Evolutionary conservation across 768 basidiomycete species (phyloP).

Genomic region (Lactifluus pinguis): DNA sequence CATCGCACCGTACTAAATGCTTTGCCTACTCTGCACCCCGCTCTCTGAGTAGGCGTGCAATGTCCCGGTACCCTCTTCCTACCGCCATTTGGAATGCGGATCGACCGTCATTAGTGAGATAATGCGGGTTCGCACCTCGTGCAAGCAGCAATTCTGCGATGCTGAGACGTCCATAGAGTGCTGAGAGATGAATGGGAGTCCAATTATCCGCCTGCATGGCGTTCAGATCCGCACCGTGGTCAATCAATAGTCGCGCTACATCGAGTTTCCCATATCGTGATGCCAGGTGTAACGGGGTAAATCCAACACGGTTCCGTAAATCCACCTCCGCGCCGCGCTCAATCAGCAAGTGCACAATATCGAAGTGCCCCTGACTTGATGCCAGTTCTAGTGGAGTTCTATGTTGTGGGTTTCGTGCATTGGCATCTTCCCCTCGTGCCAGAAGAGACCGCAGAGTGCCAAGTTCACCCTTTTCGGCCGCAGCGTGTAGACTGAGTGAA

Average conservation of each 20-base stretch:
- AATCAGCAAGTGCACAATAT: not conserved
- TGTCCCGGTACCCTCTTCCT: not conserved
- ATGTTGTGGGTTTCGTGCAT: not conserved
- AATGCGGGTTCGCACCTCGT: not conserved
- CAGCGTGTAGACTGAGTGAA: not conserved
- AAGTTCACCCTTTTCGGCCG: not conserved
- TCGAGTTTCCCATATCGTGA: not conserved
- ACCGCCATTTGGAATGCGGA: not conserved
- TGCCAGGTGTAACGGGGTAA: not conserved
- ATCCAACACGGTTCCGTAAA: not conserved
- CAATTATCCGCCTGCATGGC: not conserved
- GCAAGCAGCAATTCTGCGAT: not conserved
- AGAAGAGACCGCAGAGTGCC: not conserved
- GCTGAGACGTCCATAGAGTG: not conserved
- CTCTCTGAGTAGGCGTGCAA: not conserved
- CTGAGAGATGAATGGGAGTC: not conserved
- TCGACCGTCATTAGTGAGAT: not conserved
- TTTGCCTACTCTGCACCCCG: not conserved
- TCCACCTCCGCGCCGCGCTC: not conserved
- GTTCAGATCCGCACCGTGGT: not conserved
- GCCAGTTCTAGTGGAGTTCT: not conserved
- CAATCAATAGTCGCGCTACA: not conserved
- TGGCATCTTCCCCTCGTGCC: not conserved
- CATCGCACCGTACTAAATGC: not conserved
- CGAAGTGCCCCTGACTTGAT: not conserved